These are phyloP conservation scores for Saccharomyces cerevisiae DNA, from an alignment of 805 yeast genomes.

Conservation along the genomic window DNA sequence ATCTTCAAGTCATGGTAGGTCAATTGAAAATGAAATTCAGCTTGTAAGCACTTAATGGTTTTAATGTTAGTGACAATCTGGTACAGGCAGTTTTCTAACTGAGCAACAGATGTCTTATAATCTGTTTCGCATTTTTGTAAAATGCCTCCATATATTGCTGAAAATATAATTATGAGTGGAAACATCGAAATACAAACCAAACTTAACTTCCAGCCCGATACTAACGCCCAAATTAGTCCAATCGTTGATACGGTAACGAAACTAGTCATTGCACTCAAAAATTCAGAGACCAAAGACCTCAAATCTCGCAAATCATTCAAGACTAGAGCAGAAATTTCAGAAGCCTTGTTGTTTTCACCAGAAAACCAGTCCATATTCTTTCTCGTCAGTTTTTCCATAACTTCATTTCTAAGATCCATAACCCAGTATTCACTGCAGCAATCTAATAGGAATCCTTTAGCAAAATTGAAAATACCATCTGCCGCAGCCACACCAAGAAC, in stretches of 20 bases:
- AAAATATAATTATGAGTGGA: constrained; percentile 49
- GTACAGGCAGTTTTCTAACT: constrained; percentile 41
- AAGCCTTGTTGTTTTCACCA: constrained; percentile 33
- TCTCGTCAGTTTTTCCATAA: constrained; percentile 41
- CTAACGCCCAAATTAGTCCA: constrained; percentile 73
- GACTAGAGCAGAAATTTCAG: constrained; percentile 55
- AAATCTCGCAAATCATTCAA: constrained; percentile 79
- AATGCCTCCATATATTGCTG: constrained; percentile 44
- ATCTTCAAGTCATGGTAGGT: constrained; percentile 31
- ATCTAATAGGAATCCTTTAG: constrained; percentile 43
- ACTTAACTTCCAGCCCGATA: constrained; percentile 78
- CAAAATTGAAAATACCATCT: constrained; percentile 53
- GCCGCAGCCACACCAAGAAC: constrained; percentile 53
- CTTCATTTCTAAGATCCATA: constrained; percentile 38
- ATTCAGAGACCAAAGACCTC: constrained; percentile 54
- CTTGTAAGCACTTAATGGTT: constrained; percentile 52
- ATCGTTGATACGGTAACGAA: constrained; percentile 45
- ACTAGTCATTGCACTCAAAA: constrained; percentile 46
- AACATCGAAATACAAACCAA: constrained; percentile 72
- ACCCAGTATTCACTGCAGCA: constrained; percentile 65
- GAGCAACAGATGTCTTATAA: constrained; percentile 50
- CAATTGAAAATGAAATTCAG: constrained; percentile 40
- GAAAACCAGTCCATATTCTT: constrained; percentile 51
- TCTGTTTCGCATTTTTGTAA: constrained; percentile 48
- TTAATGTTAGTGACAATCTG: constrained; percentile 53